Conservation (phyloP, 352 stramenopile genomes). For the Halophytophthora polymorphica region DNA sequence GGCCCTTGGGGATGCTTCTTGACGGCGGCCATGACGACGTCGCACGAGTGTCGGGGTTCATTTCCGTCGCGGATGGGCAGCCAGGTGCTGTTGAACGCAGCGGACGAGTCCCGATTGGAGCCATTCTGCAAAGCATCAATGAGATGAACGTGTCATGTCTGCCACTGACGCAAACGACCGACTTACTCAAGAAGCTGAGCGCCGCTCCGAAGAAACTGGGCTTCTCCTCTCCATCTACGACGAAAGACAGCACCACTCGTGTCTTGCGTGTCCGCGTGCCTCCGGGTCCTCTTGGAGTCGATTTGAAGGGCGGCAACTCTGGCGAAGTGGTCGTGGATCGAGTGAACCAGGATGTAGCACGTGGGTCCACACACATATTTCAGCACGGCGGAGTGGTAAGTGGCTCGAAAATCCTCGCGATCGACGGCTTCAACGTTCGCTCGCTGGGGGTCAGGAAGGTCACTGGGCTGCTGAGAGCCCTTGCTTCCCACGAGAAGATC, state of each 20-base stretch:
- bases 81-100: slow-evolving; percentile 32
- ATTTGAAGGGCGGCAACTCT: slow-evolving; percentile 40
- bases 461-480: slow-evolving; percentile 31
- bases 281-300: slow-evolving; percentile 46
- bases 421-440: slow-evolving; percentile 48
- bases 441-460: slow-evolving; percentile 33
- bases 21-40: slow-evolving; percentile 22
- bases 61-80: slow-evolving; percentile 24
- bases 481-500: slow-evolving; percentile 42
- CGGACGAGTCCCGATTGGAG: slow-evolving; percentile 30
- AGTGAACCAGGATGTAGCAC: slow-evolving; percentile 30
- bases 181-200: slow-evolving; percentile 46
- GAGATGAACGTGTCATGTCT: slow-evolving; percentile 54
- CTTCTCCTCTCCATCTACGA: slow-evolving; percentile 18
- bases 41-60: slow-evolving; percentile 41
- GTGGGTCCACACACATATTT: slow-evolving; percentile 34
- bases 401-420: slow-evolving; percentile 45
- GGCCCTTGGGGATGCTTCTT: slow-evolving; percentile 50
- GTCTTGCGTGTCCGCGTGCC: slow-evolving; percentile 35
- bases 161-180: slow-evolving; percentile 27
- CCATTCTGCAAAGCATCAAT: slow-evolving; percentile 46
- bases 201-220: slow-evolving; percentile 34
- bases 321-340: slow-evolving; percentile 46
- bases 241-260: slow-evolving; percentile 20
- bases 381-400: slow-evolving; percentile 43